Evolutionary conservation across 2,329 filamentous ascomycete species (phyloP).

Genomic region (Cyphellophora europaea): DNA sequence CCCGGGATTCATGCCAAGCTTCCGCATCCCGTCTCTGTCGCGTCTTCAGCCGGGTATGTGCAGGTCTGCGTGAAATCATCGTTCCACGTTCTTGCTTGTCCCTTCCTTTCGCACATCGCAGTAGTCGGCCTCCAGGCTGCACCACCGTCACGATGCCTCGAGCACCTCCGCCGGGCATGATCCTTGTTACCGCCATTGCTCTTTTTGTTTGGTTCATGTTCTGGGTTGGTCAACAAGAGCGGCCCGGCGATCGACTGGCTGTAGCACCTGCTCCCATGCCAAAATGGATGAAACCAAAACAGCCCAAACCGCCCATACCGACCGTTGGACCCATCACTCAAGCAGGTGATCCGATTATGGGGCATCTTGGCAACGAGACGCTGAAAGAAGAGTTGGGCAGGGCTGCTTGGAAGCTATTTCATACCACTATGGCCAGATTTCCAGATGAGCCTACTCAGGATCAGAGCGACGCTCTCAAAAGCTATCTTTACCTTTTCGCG

Average conservation of each 20-base stretch:
- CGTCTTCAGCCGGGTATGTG: no score
- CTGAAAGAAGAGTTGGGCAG: slow-evolving; percentile 53
- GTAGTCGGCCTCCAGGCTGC: no score
- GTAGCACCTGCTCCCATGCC: not conserved
- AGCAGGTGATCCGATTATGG: slow-evolving; percentile 33
- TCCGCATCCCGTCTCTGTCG: no score
- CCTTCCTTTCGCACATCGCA: no score
- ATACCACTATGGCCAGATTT: slow-evolving; percentile 58
- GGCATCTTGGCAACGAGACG: slow-evolving; percentile 39
- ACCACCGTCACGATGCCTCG: slow-evolving; percentile 16
- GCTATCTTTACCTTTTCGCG: slow-evolving; percentile 55
- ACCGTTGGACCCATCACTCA: not conserved
- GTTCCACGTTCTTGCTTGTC: no score
- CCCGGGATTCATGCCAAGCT: no score
- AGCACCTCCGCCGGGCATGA: slow-evolving; percentile 16
- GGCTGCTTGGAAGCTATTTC: slow-evolving; percentile 57
- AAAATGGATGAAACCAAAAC: not conserved
- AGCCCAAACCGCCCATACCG: not conserved
- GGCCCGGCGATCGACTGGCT: slow-evolving; percentile 2
- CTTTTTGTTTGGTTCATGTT: slow-evolving; percentile 21
- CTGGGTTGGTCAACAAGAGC: slow-evolving; percentile 14
- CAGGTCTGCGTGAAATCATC: no score
- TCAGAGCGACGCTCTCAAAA: slow-evolving; percentile 49
- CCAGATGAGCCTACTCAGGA: slow-evolving; percentile 53
- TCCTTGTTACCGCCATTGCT: slow-evolving; percentile 18